These are phyloP conservation scores for Ophiostoma ulmi DNA, from an alignment of 2,329 filamentous ascomycete genomes.

Conservation along the genomic window DNA sequence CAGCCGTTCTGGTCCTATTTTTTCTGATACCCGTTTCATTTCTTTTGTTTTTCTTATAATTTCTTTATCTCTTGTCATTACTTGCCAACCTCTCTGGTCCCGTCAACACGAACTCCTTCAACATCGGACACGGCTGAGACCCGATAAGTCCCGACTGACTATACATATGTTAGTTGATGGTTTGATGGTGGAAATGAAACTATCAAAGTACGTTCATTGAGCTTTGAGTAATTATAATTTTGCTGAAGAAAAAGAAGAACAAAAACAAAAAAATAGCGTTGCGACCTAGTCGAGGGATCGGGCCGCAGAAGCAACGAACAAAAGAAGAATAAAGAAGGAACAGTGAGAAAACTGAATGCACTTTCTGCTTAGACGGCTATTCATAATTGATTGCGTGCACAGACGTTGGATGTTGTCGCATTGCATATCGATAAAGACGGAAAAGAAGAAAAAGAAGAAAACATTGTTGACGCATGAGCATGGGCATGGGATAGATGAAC, in stretches of 20 bases:
- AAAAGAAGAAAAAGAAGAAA: not conserved
- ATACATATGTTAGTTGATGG: not conserved
- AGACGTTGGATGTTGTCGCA: not conserved
- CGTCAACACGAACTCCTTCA: not conserved
- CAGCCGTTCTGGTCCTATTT: not conserved
- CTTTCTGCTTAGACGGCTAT: not conserved
- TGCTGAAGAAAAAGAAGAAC: no score
- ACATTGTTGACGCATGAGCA: not conserved
- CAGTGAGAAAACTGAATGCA: not conserved
- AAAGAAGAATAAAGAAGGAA: not conserved
- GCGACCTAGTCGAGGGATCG: not conserved
- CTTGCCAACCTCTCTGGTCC: not conserved
- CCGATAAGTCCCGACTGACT: not conserved
- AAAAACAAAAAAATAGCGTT: not conserved
- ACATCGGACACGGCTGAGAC: constrained; percentile 2
- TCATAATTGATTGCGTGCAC: not conserved
- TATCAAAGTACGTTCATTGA: no score
- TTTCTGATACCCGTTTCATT: not conserved
- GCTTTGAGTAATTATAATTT: no score
- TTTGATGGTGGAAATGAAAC: not conserved
- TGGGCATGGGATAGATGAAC: no score
- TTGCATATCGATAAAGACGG: not conserved
- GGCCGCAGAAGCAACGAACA: not conserved
- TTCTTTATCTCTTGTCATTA: not conserved
- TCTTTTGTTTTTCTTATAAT: not conserved